These are phyloP conservation scores for Trichosporon sp. DNA, from an alignment of 1,284 basidiomycete species.

Conservation along the genomic window DNA sequence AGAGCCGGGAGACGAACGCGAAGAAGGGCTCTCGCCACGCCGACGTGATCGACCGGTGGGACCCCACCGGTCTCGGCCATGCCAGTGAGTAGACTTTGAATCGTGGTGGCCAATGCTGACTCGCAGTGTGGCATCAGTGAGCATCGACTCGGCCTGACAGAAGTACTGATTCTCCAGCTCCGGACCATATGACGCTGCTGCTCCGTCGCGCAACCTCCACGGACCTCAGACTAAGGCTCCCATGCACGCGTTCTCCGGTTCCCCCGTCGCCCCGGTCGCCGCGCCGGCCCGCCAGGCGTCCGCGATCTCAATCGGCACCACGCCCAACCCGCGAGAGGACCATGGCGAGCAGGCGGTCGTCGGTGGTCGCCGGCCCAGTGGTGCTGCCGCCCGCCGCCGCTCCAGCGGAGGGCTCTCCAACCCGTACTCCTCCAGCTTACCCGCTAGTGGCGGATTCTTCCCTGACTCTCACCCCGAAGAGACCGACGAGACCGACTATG, in stretches of 20 bases:
- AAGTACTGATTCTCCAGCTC: constrained; percentile 26
- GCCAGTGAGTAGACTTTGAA: constrained; percentile 34
- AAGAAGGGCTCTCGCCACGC: constrained; percentile 46
- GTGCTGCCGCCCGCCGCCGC: constrained; percentile 17
- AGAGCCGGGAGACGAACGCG: constrained; percentile 30
- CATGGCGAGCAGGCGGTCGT: neutral
- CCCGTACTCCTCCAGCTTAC: constrained; percentile 48
- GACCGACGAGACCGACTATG: constrained; percentile 32
- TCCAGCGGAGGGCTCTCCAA: constrained; percentile 42
- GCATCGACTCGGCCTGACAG: constrained; percentile 6
- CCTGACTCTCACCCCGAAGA: constrained; percentile 24
- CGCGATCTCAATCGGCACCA: neutral
- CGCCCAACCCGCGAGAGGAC: constrained; percentile 2
- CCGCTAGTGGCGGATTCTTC: constrained; percentile 45
- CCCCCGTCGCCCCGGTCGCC: constrained; percentile 2
- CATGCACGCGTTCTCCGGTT: constrained; percentile 43
- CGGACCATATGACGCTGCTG: constrained; percentile 50
- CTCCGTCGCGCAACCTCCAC: constrained; percentile 47
- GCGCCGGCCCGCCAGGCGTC: neutral
- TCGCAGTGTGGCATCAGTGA: constrained; percentile 48
- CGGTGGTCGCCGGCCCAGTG: neutral
- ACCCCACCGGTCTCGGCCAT: constrained; percentile 47
- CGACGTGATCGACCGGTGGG: constrained; percentile 50
- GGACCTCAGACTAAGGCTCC: constrained; percentile 38
- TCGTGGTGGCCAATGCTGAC: constrained; percentile 5